These are phyloP conservation scores for Paramecium primaurelia DNA, from an alignment of 73 alveolate species.

Conservation along the genomic window DNA sequence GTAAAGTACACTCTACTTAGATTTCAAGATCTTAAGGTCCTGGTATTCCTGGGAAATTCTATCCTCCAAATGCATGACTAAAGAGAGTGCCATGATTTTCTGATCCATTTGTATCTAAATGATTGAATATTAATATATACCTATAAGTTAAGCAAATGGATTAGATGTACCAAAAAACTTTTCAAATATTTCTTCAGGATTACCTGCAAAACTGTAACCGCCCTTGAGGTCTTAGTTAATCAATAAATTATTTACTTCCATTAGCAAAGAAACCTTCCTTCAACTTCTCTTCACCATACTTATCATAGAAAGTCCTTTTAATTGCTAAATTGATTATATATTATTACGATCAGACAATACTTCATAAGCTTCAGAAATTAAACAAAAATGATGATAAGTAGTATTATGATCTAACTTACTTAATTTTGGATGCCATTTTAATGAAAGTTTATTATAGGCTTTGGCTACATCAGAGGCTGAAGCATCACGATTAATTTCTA, in stretches of 20 bases:
- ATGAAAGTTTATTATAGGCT: slow-evolving; percentile 83
- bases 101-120: slow-evolving; percentile 50
- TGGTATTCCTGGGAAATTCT: slow-evolving; percentile 53
- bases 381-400: slow-evolving; percentile 76
- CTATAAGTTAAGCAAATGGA: slow-evolving; percentile 82
- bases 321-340: slow-evolving; percentile 12
- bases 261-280: slow-evolving; percentile 87
- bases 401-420: slow-evolving; percentile 77
- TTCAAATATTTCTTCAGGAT: slow-evolving; percentile 94
- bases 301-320: slow-evolving; percentile 81
- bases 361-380: slow-evolving; percentile 95
- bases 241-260: slow-evolving; percentile 16
- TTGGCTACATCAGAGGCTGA: slow-evolving; percentile 84
- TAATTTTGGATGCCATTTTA: slow-evolving; percentile 89
- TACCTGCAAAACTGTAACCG: slow-evolving; percentile 90
- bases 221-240: slow-evolving; percentile 67
- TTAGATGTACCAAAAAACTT: slow-evolving; percentile 92
- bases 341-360: slow-evolving; percentile 78
- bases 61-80: slow-evolving; percentile 79
- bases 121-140: background rate
- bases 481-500: slow-evolving; percentile 80
- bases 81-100: slow-evolving; percentile 74
- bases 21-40: slow-evolving; percentile 69
- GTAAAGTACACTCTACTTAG: slow-evolving; percentile 75
- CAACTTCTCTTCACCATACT: slow-evolving; percentile 87